Percentiles rank a stretch among this genome's conserved stretches.
Conservation (phyloP, 2,329 filamentous ascomycete genomes). For the Juglanconis sp. region DNA sequence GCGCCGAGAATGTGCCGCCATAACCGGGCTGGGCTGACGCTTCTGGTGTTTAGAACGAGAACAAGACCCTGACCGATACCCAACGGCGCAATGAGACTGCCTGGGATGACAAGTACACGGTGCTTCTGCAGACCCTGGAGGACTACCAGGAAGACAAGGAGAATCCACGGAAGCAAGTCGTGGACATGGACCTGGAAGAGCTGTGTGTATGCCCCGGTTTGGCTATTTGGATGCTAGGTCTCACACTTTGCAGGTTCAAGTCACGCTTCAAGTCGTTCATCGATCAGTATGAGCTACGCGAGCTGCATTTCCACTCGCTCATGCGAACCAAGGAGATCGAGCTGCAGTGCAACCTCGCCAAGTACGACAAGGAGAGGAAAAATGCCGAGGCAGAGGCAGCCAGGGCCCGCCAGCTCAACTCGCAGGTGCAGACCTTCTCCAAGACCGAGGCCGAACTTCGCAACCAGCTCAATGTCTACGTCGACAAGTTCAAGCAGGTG, state of each 20-base stretch:
- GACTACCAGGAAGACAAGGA: conserved; percentile 85
- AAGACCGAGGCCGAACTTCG: conserved; percentile 92
- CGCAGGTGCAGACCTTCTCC: conserved; percentile 90
- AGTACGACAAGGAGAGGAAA: conserved; percentile 87
- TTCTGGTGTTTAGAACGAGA: conserved; percentile 65
- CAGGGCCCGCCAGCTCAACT: conserved; percentile 80
- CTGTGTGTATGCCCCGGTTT: conserved; percentile 54
- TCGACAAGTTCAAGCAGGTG: conserved; percentile 99
- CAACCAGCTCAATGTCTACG: conserved; percentile 95
- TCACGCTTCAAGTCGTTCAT: conserved; percentile 90
- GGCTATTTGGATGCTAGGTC: conserved; percentile 12
- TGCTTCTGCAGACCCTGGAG: conserved; percentile 78
- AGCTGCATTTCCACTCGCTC: conserved; percentile 88
- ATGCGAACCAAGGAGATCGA: conserved; percentile 94
- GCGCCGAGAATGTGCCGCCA: neutral
- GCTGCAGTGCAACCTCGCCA: conserved; percentile 85
- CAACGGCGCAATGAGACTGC: conserved; percentile 79
- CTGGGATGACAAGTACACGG: conserved; percentile 81
- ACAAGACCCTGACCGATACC: conserved; percentile 83
- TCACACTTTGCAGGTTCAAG: conserved; percentile 63
- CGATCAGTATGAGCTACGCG: conserved; percentile 93
- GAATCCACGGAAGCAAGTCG: conserved; percentile 72
- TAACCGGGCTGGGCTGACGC: neutral
- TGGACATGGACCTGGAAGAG: conserved; percentile 86
- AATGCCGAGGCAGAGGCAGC: conserved; percentile 76